These are phyloP conservation scores for Pestalotiopsis fici DNA, from an alignment of 2,329 filamentous ascomycete species.

Conservation along the genomic window DNA sequence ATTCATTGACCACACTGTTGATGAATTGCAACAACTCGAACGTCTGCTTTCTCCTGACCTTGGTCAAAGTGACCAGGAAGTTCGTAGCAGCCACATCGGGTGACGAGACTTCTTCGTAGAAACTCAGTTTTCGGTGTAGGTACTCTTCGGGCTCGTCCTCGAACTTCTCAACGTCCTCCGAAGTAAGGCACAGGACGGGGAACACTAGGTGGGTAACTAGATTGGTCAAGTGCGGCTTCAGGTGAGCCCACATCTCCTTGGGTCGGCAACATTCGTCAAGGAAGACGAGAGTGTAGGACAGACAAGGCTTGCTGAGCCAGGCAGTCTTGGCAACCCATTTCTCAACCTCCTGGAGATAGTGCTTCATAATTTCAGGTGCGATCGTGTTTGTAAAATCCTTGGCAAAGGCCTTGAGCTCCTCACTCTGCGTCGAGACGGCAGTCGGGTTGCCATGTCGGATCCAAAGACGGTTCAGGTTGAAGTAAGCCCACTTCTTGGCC, in stretches of 20 bases:
- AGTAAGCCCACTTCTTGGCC: slow-evolving; percentile 99
- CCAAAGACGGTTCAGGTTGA: slow-evolving; percentile 93
- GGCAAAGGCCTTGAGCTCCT: slow-evolving; percentile 79
- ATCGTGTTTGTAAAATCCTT: slow-evolving; percentile 91
- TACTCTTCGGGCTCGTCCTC: slow-evolving; percentile 95
- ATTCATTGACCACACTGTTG: slow-evolving; percentile 91
- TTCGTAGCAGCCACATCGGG: slow-evolving; percentile 96
- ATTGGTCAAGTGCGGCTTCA: slow-evolving; percentile 91
- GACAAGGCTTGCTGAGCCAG: slow-evolving; percentile 92
- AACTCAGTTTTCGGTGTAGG: slow-evolving; percentile 94
- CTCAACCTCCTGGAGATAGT: slow-evolving; percentile 92
- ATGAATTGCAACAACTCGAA: slow-evolving; percentile 94
- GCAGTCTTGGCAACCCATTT: slow-evolving; percentile 94
- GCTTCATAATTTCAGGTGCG: slow-evolving; percentile 93
- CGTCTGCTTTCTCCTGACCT: slow-evolving; percentile 91
- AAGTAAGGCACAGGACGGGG: slow-evolving; percentile 87
- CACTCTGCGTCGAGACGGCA: slow-evolving; percentile 72
- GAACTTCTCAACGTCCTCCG: slow-evolving; percentile 92
- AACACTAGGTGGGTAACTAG: slow-evolving; percentile 94
- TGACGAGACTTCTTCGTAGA: slow-evolving; percentile 94
- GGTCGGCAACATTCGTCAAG: slow-evolving; percentile 97
- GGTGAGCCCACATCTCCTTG: slow-evolving; percentile 93
- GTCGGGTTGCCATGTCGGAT: slow-evolving; percentile 91
- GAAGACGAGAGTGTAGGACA: slow-evolving; percentile 93
- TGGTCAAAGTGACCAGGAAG: slow-evolving; percentile 92